A percentile compares a stretch with the other conserved stretches of the same genome.
These are phyloP conservation scores for Fusarium algeriense DNA, from an alignment of 2,329 filamentous ascomycete species.

Conservation along the genomic window DNA sequence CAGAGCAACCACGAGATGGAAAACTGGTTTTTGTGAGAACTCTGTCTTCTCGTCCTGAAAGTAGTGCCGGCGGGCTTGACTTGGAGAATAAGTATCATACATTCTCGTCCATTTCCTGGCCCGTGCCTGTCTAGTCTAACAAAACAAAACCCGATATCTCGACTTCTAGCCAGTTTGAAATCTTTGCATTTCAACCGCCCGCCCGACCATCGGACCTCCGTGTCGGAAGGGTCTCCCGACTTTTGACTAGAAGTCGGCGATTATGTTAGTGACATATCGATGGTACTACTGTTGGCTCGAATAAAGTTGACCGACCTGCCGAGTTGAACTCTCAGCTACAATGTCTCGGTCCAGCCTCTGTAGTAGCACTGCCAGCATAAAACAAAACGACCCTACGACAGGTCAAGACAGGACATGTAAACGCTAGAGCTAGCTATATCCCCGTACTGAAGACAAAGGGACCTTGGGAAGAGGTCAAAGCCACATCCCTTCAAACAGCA, in stretches of 20 bases:
- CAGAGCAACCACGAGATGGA: slow-evolving; percentile 18
- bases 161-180: slow-evolving; percentile 9
- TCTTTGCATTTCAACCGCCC: background rate
- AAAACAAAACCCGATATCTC: slow-evolving; percentile 23
- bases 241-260: slow-evolving; percentile 14
- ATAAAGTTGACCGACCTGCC: slow-evolving; percentile 1
- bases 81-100: slow-evolving; percentile 13
- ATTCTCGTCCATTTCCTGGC: slow-evolving; percentile 9
- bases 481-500: slow-evolving; percentile 13
- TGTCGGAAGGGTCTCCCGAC: background rate
- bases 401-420: background rate
- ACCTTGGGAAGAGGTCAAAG: slow-evolving; percentile 24
- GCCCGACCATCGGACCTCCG: background rate
- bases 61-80: slow-evolving; percentile 11
- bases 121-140: slow-evolving; percentile 15
- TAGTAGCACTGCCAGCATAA: background rate
- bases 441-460: slow-evolving; percentile 22
- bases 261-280: slow-evolving; percentile 33
- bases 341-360: slow-evolving; percentile 15
- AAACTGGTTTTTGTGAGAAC: slow-evolving; percentile 28
- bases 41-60: background rate
- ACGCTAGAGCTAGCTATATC: slow-evolving; percentile 8
- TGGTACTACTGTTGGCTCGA: background rate
- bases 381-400: background rate
- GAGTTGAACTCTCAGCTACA: slow-evolving; percentile 20